These are phyloP conservation scores for Trifolium pratense DNA, from an alignment of 306 rosid genomes.

Conservation along the genomic window DNA sequence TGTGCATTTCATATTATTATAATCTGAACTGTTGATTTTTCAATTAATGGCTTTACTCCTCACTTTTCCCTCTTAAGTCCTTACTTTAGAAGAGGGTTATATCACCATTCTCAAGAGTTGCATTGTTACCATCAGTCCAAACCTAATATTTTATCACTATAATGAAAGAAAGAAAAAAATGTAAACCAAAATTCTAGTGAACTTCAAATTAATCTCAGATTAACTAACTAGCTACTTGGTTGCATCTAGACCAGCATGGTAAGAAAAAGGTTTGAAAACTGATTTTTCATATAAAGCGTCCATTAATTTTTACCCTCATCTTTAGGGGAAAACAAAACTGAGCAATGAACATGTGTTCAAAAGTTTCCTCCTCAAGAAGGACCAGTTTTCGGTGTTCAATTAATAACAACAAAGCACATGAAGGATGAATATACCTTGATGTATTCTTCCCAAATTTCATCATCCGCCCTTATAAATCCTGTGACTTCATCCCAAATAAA, in stretches of 20 bases:
- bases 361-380: constrained; percentile 36
- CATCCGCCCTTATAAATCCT: constrained; percentile 57
- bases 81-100: not conserved
- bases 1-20: constrained; percentile 5
- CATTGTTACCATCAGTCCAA: not conserved
- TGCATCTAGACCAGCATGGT: no score
- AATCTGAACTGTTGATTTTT: not conserved
- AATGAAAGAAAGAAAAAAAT: constrained; percentile 18
- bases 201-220: no score
- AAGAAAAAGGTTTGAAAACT: not conserved
- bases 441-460: constrained; percentile 66
- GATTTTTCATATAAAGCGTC: constrained; percentile 28
- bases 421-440: constrained; percentile 58
- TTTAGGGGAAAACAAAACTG: constrained; percentile 3
- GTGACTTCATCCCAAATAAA: constrained; percentile 73
- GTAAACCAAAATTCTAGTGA: not conserved
- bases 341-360: not conserved
- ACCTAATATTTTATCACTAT: constrained; percentile 14
- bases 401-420: constrained; percentile 26
- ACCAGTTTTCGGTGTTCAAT: not conserved
- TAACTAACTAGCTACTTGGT: no score
- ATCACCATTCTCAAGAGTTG: constrained; percentile 21
- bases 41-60: not conserved
- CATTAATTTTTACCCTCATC: not conserved
- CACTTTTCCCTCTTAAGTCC: not conserved